phyloP scores from a whole-genome alignment of 2,329 filamentous ascomycete species.

The Sporothrix dimorphospora region DNA sequence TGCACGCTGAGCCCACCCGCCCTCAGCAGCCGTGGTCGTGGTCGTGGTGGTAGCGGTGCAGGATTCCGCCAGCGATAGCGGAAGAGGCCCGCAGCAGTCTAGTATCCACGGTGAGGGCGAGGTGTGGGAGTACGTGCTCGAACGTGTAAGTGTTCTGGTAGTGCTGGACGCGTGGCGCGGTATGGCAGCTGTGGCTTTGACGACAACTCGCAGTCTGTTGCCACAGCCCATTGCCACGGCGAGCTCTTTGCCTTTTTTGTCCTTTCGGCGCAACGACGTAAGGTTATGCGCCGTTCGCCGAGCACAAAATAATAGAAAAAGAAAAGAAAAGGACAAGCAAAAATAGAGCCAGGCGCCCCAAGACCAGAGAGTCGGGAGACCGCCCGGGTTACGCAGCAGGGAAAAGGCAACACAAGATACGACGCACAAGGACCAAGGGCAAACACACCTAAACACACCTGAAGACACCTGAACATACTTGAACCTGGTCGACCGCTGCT shows the following conservation, averaged over 20 bases:
- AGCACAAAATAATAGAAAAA: neutral
- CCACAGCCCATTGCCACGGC: neutral
- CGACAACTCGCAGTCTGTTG: neutral
- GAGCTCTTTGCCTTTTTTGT: neutral
- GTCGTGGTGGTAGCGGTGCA: neutral
- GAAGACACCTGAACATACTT: neutral
- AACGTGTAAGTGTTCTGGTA: neutral
- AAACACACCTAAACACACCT: neutral
- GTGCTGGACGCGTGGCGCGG: neutral
- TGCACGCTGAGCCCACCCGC: neutral
- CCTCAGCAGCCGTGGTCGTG: neutral
- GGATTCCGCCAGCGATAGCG: neutral
- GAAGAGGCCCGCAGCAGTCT: neutral
- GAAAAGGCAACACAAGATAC: neutral
- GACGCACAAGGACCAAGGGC: neutral
- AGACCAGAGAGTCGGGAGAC: conserved; percentile 7
- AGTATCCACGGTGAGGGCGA: neutral
- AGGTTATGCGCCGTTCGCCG: neutral
- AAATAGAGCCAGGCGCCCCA: neutral
- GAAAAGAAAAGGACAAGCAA: neutral
- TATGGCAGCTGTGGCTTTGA: neutral
- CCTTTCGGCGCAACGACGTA: neutral
- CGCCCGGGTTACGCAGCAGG: neutral
- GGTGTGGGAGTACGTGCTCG: neutral
- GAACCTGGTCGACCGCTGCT: neutral